phyloP scores from a whole-genome alignment of 352 stramenopile genomes.

The Saprolegnia parasitica region DNA sequence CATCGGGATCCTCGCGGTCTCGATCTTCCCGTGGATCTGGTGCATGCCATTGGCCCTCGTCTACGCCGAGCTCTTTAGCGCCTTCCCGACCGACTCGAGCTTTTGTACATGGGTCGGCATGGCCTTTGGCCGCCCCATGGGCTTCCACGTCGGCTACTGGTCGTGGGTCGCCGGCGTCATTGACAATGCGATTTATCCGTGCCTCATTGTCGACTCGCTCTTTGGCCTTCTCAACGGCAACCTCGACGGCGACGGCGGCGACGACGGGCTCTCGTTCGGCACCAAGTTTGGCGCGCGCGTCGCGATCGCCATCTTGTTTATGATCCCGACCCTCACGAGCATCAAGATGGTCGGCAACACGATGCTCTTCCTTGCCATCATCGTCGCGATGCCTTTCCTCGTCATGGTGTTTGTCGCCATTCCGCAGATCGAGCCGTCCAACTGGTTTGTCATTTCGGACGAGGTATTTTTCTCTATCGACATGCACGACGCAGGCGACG shows the following conservation, averaged over 20 bases:
- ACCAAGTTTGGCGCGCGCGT: constrained; percentile 44
- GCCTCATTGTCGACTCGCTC: constrained; percentile 73
- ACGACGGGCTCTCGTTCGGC: constrained; percentile 19
- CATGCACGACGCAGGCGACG: constrained; percentile 13
- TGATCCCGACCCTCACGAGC: constrained; percentile 60
- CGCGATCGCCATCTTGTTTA: constrained; percentile 57
- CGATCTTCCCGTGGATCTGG: constrained; percentile 68
- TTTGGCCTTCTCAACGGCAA: constrained; percentile 36
- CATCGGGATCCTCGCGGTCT: constrained; percentile 54
- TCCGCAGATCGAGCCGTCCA: constrained; percentile 56
- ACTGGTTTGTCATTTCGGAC: constrained; percentile 64
- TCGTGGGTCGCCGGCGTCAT: constrained; percentile 77
- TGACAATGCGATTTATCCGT: constrained; percentile 83
- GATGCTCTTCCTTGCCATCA: constrained; percentile 52
- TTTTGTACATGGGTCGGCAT: constrained; percentile 79
- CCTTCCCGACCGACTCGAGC: constrained; percentile 72
- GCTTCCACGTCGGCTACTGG: constrained; percentile 82
- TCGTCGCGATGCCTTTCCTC: constrained; percentile 66
- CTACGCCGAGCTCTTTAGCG: constrained; percentile 73
- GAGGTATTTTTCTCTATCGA: constrained; percentile 38
- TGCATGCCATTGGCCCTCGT: constrained; percentile 62
- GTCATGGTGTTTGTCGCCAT: constrained; percentile 46
- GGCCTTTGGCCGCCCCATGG: constrained; percentile 75
- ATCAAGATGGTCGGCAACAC: constrained; percentile 69
- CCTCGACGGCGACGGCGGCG: constrained; percentile 30